A percentile compares a stretch with the other conserved stretches of the same genome.
Evolutionary conservation across 2,329 filamentous ascomycete species (phyloP).

Genomic region (Curvularia verruculosa): DNA sequence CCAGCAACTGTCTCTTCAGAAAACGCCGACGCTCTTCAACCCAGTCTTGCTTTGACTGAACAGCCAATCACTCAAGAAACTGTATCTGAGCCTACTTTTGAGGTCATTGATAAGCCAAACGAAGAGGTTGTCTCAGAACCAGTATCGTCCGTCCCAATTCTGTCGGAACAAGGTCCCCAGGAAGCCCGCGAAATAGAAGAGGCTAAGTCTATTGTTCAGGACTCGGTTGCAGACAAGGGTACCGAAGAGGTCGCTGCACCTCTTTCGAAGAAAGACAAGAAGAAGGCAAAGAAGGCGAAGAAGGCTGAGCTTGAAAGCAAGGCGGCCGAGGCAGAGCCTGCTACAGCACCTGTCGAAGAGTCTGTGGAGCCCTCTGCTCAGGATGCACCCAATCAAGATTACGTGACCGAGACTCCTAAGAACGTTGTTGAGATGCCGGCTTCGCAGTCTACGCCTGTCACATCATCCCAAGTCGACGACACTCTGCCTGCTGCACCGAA

Average conservation of each 20-base stretch:
- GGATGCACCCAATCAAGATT: conserved; percentile 2
- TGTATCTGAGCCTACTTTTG: neutral
- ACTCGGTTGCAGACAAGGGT: neutral
- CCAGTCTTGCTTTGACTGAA: neutral
- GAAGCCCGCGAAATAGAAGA: neutral
- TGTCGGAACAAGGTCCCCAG: neutral
- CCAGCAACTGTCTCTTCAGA: conserved; percentile 8
- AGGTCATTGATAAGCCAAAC: neutral
- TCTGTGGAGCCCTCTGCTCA: neutral
- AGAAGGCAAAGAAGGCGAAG: conserved; percentile 32
- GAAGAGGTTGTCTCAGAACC: neutral
- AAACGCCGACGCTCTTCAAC: neutral
- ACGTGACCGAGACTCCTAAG: neutral
- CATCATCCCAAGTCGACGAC: neutral
- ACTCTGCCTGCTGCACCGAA: neutral
- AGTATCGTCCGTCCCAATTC: neutral
- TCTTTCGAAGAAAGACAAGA: conserved; percentile 34
- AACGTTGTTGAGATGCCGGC: neutral
- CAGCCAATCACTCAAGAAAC: conserved; percentile 3
- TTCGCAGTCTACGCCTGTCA: conserved; percentile 6
- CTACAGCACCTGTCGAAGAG: conserved; percentile 13
- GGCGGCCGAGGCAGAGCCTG: conserved; percentile 3
- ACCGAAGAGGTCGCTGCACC: conserved; percentile 9
- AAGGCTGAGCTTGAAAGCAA: conserved; percentile 18
- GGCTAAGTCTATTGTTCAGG: neutral